Evolutionary conservation across 495 filamentous ascomycete genomes (phyloP), one percentile per base, ranked within the genome.

Genomic region (Hyphodiscus hymeniophilus): DNA sequence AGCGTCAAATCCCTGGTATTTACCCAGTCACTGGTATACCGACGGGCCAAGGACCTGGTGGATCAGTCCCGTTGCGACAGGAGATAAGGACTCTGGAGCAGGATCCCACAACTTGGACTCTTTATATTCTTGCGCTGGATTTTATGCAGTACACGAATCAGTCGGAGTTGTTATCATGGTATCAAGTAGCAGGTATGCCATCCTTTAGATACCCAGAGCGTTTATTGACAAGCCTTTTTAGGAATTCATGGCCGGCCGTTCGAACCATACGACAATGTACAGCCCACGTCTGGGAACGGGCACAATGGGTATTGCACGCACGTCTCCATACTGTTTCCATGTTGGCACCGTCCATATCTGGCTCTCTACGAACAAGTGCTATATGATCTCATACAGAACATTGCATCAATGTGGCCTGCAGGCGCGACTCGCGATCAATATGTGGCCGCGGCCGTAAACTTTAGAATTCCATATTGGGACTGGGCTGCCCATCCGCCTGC

Each of bases 311-410:
- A 84, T 55, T 88, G 84, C 52, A 66, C 70, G 13, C 84, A 87
- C 62, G 65, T 67, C 10, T 83, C 77, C 7, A 73, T 79, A 38
- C 64, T 87, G 26, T 87, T 87, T 54, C 71, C 74, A 31, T 73
- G 80, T 16, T 88, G 84, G 84, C 82, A 88, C 65, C 67, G 84
- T 34, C 76, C 81, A 13, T 88, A 86, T 61, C 68, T 86, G 46
- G 72, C 73, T 30, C 61, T 87, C 24, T 77, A 76, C 49, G 84
- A 87, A 59, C 59, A 63, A 61, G 45, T 58, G 26, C 50, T 63
- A 2, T 44, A 44, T 26, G 24, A 32, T 11, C 3, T 47, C 21
- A 63, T 76, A 26, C 66, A 73, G 43, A 55, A 57, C 23, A 80
- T 79, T 39, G 77, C 76, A 13, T 59, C 63, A 12, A 60, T 69